Conservation (phyloP, 1,284 basidiomycete species). For the Melanopsichium pennsylvanicum region DNA sequence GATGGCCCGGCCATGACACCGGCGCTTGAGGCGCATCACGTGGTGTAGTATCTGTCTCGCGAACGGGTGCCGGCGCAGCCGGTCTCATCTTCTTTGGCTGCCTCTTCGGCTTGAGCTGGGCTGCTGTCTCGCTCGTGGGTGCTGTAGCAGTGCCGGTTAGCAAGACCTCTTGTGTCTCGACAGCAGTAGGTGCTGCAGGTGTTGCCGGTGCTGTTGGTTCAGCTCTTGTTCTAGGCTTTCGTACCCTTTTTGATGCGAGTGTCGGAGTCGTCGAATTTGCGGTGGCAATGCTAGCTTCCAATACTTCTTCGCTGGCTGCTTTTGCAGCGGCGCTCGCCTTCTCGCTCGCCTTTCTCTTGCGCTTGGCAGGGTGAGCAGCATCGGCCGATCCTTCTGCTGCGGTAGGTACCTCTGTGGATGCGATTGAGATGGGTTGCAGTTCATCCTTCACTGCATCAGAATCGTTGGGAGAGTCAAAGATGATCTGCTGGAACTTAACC, state of each 20-base stretch:
- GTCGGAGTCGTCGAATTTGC: conserved; percentile 1
- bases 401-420: background rate
- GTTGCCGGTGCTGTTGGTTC: background rate
- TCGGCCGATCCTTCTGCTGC: background rate
- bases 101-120: conserved; percentile 19
- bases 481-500: conserved; percentile 44
- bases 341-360: conserved; percentile 29
- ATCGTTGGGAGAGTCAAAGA: conserved; percentile 14
- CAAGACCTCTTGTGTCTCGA: background rate
- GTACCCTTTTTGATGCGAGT: conserved; percentile 5
- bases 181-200: background rate
- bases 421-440: background rate
- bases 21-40: background rate
- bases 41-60: background rate
- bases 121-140: background rate
- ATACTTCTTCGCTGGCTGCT: conserved; percentile 21
- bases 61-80: conserved; percentile 1
- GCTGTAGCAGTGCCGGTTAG: background rate
- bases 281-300: conserved; percentile 10
- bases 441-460: conserved; percentile 16
- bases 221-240: conserved; percentile 5
- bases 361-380: conserved; percentile 14
- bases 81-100: conserved; percentile 22
- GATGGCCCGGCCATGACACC: conserved; percentile 8
- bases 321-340: conserved; percentile 25